These are phyloP conservation scores for Penicillium canariense DNA, from an alignment of 495 filamentous ascomycete genomes.

Conservation along the genomic window DNA sequence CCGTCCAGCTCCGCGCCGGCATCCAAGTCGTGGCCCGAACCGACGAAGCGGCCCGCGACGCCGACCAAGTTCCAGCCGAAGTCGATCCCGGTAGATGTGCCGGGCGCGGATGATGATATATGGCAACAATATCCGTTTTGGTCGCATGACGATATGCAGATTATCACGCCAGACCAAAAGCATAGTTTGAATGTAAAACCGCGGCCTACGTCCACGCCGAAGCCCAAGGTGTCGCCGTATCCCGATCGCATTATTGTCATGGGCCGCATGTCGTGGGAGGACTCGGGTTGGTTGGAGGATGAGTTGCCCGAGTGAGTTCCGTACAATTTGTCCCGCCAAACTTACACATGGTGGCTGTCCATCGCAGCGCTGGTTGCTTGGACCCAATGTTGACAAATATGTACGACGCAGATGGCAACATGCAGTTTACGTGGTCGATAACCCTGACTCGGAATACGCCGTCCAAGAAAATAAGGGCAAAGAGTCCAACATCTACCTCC, in stretches of 20 bases:
- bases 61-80: constrained; percentile 9
- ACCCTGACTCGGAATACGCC: constrained; percentile 40
- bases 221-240: constrained; percentile 19
- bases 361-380: too few relatives aligned
- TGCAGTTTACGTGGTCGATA: constrained; percentile 61
- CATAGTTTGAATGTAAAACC: neutral
- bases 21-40: constrained; percentile 6
- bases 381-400: neutral
- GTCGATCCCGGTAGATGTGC: constrained; percentile 22
- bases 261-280: constrained; percentile 36
- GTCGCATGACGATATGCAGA: neutral
- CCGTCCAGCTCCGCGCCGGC: neutral
- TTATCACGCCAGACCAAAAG: neutral
- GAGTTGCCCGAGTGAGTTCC: constrained; percentile 38
- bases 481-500: constrained; percentile 49
- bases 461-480: constrained; percentile 47
- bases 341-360: too few relatives aligned
- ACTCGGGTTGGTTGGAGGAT: constrained; percentile 40
- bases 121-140: neutral
- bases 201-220: constrained; percentile 14
- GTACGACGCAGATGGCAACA: constrained; percentile 36
- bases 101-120: constrained; percentile 12
- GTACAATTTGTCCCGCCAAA: neutral
- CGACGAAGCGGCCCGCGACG: constrained; percentile 9
- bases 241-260: constrained; percentile 38